These are phyloP conservation scores for Vicia faba DNA, from an alignment of 306 rosid species.

Conservation along the genomic window DNA sequence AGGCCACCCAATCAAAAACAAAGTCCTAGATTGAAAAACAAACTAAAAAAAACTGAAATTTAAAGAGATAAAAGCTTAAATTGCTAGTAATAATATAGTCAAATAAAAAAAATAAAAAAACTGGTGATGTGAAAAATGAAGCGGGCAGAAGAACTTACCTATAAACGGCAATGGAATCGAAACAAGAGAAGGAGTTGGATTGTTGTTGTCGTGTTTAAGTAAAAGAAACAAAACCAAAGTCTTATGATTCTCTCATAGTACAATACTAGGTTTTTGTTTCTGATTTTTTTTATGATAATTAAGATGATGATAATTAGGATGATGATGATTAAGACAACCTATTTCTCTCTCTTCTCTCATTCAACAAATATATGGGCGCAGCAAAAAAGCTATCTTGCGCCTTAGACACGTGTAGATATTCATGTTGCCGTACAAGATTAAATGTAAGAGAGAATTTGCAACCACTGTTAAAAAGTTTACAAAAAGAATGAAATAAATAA, in stretches of 20 bases:
- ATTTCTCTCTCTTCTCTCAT: background rate
- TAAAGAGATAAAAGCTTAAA: constrained; percentile 10
- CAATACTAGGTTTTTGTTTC: background rate
- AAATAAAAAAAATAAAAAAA: background rate
- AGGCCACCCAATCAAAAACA: background rate
- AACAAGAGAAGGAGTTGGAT: constrained; percentile 7
- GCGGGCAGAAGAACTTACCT: constrained; percentile 31
- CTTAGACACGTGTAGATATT: background rate
- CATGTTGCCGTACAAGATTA: no score
- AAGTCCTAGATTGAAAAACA: constrained; percentile 4
- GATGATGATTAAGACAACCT: background rate
- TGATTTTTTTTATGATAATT: background rate
- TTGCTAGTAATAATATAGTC: background rate
- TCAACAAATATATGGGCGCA: background rate
- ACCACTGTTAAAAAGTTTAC: no score
- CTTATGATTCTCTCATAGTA: constrained; percentile 1
- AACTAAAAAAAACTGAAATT: background rate
- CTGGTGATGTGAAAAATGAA: background rate
- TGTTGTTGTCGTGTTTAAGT: constrained; percentile 42
- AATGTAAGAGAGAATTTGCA: no score
- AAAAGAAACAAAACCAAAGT: constrained; percentile 37
- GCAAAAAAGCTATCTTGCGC: constrained; percentile 26
- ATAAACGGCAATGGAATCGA: constrained; percentile 30
- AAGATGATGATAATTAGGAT: background rate
- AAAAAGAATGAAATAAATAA: no score